Evolutionary conservation across 2,329 filamentous ascomycete genomes (phyloP).

Genomic region (Samsoniella hepiali): DNA sequence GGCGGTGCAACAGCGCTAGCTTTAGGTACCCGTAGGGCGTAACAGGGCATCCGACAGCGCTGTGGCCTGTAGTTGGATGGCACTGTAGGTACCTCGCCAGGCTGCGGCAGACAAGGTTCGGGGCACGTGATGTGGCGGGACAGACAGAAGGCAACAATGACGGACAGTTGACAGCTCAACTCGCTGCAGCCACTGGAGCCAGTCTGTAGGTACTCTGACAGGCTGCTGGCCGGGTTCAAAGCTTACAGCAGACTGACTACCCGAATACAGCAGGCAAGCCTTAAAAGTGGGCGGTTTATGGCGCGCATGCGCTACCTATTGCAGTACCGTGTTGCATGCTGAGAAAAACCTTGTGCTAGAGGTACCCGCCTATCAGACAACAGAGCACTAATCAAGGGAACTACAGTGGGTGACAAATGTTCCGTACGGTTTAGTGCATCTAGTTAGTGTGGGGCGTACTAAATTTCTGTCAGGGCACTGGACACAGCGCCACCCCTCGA

Average conservation of each 20-base stretch:
- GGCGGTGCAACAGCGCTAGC: background rate
- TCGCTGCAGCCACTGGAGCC: too few relatives aligned
- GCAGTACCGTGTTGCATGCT: background rate
- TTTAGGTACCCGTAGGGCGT: background rate
- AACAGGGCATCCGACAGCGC: background rate
- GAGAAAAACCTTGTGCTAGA: too few relatives aligned
- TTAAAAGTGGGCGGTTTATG: background rate
- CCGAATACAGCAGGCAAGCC: background rate
- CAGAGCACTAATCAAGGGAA: too few relatives aligned
- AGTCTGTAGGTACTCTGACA: too few relatives aligned
- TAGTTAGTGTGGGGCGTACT: too few relatives aligned
- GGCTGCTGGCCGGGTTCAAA: background rate
- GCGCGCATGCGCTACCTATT: background rate
- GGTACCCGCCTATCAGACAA: too few relatives aligned
- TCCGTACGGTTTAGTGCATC: too few relatives aligned
- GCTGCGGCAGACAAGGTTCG: background rate
- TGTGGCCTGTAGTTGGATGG: background rate
- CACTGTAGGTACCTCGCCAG: background rate
- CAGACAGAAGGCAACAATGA: too few relatives aligned
- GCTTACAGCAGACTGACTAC: background rate
- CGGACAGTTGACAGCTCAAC: too few relatives aligned
- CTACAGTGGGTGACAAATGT: too few relatives aligned
- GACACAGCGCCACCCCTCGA: too few relatives aligned
- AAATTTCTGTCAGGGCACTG: too few relatives aligned
- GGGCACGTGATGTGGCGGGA: background rate